Evolutionary conservation across 2,329 filamentous ascomycete genomes (phyloP).

Genomic region (Byssochlamys sp.): DNA sequence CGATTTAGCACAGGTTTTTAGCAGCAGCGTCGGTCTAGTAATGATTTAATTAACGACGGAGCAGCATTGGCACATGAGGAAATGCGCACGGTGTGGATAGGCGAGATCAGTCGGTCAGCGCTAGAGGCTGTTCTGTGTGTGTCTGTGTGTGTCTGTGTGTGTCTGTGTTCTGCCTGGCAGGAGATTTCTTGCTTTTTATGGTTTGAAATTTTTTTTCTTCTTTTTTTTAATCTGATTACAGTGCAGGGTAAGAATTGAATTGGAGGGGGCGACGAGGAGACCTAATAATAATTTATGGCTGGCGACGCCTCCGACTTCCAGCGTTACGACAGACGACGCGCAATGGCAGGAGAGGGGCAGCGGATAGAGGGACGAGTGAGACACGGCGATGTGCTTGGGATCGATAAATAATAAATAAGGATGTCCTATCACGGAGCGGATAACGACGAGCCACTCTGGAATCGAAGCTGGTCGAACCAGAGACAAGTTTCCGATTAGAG

Average conservation of each 20-base stretch:
- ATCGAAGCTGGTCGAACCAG: not conserved
- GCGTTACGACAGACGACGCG: slow-evolving; percentile 20
- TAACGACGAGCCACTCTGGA: not conserved
- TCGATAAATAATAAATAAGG: not conserved
- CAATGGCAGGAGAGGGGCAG: slow-evolving; percentile 10
- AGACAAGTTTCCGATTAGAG: not conserved
- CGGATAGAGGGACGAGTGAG: slow-evolving; percentile 2
- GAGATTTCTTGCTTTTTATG: not conserved
- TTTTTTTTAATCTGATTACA: not conserved
- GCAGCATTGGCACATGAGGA: not conserved
- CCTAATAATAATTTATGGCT: not conserved
- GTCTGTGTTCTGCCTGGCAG: not conserved
- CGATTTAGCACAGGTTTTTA: not conserved
- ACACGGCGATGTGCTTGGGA: slow-evolving; percentile 4
- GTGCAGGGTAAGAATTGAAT: not conserved
- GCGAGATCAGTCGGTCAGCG: not conserved
- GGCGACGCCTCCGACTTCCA: slow-evolving; percentile 1
- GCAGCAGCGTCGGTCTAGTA: not conserved
- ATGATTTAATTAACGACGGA: not conserved
- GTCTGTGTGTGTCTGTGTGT: not conserved
- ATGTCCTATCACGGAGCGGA: not conserved
- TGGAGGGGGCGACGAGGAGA: not conserved
- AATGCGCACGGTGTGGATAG: not conserved
- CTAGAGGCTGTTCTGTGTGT: too few relatives aligned
- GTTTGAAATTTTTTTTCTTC: too few relatives aligned